phyloP scores from a whole-genome alignment of 2,329 filamentous ascomycete species.

The Scedosporium minutisporum region DNA sequence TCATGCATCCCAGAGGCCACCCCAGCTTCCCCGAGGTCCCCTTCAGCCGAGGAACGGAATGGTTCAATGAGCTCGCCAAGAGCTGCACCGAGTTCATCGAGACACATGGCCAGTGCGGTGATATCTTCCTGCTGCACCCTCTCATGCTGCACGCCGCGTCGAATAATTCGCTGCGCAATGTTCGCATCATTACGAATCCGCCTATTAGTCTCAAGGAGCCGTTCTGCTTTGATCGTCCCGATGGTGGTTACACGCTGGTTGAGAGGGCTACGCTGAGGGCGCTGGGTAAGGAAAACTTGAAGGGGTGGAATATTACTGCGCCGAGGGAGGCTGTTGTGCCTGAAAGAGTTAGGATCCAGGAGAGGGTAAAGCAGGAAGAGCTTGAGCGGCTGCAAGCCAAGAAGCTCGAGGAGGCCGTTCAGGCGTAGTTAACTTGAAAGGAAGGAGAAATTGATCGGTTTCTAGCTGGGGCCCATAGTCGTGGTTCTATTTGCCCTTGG shows the following conservation, averaged over 20 bases:
- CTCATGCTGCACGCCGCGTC: slow-evolving; percentile 49
- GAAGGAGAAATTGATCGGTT: no score
- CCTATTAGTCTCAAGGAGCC: slow-evolving; percentile 35
- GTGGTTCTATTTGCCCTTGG: no score
- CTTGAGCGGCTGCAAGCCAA: slow-evolving; percentile 29
- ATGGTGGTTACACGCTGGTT: slow-evolving; percentile 41
- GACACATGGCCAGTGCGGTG: slow-evolving; percentile 41
- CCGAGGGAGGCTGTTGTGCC: slow-evolving; percentile 40
- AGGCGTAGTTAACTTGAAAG: neutral
- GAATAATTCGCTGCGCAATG: slow-evolving; percentile 18
- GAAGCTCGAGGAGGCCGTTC: neutral
- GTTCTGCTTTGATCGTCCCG: slow-evolving; percentile 26
- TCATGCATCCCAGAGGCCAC: slow-evolving; percentile 49
- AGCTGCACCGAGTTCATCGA: slow-evolving; percentile 41
- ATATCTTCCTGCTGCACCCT: slow-evolving; percentile 50
- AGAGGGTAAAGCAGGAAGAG: slow-evolving; percentile 18
- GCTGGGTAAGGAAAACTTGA: slow-evolving; percentile 34
- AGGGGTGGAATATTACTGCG: slow-evolving; percentile 41
- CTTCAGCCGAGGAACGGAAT: slow-evolving; percentile 26
- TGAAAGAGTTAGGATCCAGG: slow-evolving; percentile 18
- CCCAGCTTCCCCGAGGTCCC: slow-evolving; percentile 31
- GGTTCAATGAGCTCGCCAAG: slow-evolving; percentile 30
- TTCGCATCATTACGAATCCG: slow-evolving; percentile 19
- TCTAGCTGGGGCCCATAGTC: no score
- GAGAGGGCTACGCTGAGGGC: slow-evolving; percentile 44